These are phyloP conservation scores for Aspergillus baeticus DNA, from an alignment of 495 filamentous ascomycete species.

Conservation along the genomic window DNA sequence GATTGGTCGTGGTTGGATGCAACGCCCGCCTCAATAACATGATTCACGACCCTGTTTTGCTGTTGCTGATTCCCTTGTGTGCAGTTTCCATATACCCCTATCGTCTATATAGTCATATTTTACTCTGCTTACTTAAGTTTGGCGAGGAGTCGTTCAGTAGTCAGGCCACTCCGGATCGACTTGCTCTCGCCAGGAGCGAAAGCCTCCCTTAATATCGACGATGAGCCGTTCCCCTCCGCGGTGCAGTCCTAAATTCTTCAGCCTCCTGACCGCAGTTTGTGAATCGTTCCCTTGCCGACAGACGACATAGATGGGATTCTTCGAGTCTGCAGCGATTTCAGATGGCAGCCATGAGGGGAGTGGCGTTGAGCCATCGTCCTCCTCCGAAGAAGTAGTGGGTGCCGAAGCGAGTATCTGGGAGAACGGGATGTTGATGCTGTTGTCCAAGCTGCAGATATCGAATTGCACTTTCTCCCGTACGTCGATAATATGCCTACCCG, in stretches of 20 bases:
- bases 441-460: constrained; percentile 69
- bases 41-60: constrained; percentile 1
- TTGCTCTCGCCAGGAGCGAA: constrained; percentile 78
- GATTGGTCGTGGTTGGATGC: constrained; percentile 66
- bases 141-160: constrained; percentile 32
- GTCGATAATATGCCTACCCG: constrained; percentile 56
- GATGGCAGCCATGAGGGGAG: constrained; percentile 47
- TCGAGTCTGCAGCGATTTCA: constrained; percentile 24
- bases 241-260: constrained; percentile 68
- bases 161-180: constrained; percentile 73
- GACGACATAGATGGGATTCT: constrained; percentile 65
- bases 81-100: constrained; percentile 8
- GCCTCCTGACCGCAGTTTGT: constrained; percentile 67
- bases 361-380: constrained; percentile 12
- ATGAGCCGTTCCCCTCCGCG: constrained; percentile 56
- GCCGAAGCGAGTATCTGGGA: constrained; percentile 38
- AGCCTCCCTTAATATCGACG: constrained; percentile 77
- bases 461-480: constrained; percentile 83
- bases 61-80: constrained; percentile 1
- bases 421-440: constrained; percentile 72
- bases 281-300: constrained; percentile 90
- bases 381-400: background rate
- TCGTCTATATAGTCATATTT: background rate
- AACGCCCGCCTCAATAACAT: constrained; percentile 17
- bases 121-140: background rate